Percentiles rank a stretch among this genome's conserved stretches.
These are phyloP conservation scores for Chamaecyparis obtusa DNA, from an alignment of 75 land plant species.

Conservation along the genomic window DNA sequence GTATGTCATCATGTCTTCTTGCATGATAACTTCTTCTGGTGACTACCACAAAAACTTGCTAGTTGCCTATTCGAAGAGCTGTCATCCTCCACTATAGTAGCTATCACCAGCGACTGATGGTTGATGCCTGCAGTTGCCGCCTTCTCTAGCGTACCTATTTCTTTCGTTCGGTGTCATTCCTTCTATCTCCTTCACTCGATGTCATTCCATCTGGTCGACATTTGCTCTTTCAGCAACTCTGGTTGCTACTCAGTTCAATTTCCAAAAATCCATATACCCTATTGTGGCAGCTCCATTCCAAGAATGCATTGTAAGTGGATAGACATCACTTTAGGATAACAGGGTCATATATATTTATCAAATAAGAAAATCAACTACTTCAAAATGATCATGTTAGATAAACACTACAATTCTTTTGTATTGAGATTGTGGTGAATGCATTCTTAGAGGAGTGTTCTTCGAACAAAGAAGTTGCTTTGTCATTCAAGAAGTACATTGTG, in stretches of 20 bases:
- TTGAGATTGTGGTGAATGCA: background rate
- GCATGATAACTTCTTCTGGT: too few species aligned
- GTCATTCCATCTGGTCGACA: background rate
- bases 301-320: background rate
- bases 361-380: background rate
- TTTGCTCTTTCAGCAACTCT: background rate
- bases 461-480: background rate
- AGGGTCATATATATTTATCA: background rate
- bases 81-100: too few species aligned
- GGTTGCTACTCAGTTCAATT: background rate
- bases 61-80: too few species aligned
- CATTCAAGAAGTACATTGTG: background rate
- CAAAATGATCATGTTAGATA: background rate
- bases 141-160: too few species aligned
- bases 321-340: background rate
- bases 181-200: too few species aligned
- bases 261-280: background rate
- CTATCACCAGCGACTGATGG: too few species aligned
- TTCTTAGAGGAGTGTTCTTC: background rate
- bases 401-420: background rate
- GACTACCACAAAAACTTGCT: too few species aligned
- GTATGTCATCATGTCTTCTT: too few species aligned
- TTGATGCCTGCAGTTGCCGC: too few species aligned
- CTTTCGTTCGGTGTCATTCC: too few species aligned
- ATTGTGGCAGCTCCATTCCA: background rate